A percentile compares a stretch with the other conserved stretches of the same genome.
phyloP scores from a whole-genome alignment of 2,329 filamentous ascomycete genomes.

The Pestalotiopsis sp. region DNA sequence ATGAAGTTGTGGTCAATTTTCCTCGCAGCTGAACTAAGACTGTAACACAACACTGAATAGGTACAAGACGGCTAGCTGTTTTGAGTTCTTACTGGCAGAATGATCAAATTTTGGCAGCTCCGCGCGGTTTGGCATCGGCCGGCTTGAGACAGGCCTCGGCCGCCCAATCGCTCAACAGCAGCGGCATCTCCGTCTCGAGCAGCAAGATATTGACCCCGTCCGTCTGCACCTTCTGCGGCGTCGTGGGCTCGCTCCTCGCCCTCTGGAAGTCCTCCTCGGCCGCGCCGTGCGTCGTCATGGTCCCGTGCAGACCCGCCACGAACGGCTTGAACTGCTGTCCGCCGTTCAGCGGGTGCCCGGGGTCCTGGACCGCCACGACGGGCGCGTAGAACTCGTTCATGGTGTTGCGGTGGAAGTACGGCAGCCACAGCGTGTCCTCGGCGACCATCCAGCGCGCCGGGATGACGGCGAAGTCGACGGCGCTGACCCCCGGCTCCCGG shows the following conservation, averaged over 20 bases:
- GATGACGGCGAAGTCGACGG: constrained; percentile 74
- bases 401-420: constrained; percentile 73
- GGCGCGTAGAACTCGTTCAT: constrained; percentile 68
- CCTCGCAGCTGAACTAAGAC: background rate
- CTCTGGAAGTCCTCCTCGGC: constrained; percentile 5
- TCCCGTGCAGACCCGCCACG: constrained; percentile 67
- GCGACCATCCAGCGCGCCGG: constrained; percentile 71
- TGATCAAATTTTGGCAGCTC: constrained; percentile 3
- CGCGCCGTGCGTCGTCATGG: constrained; percentile 66
- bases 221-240: constrained; percentile 1
- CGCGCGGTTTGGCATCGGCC: constrained; percentile 3
- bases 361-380: constrained; percentile 61
- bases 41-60: background rate
- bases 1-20: background rate
- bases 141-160: background rate
- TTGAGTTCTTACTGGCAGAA: background rate
- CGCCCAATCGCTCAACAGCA: constrained; percentile 8
- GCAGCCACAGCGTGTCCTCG: constrained; percentile 70
- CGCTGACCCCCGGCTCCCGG: constrained; percentile 60
- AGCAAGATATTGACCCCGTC: constrained; percentile 2
- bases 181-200: constrained; percentile 7
- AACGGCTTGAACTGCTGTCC: constrained; percentile 57
- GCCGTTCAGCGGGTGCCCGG: constrained; percentile 45
- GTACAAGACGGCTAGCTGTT: background rate
- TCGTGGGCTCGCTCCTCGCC: background rate